A percentile compares a stretch with the other conserved stretches of the same genome.
Evolutionary conservation across 2,329 filamentous ascomycete species (phyloP).

Genomic region (Aspergillus sp.): DNA sequence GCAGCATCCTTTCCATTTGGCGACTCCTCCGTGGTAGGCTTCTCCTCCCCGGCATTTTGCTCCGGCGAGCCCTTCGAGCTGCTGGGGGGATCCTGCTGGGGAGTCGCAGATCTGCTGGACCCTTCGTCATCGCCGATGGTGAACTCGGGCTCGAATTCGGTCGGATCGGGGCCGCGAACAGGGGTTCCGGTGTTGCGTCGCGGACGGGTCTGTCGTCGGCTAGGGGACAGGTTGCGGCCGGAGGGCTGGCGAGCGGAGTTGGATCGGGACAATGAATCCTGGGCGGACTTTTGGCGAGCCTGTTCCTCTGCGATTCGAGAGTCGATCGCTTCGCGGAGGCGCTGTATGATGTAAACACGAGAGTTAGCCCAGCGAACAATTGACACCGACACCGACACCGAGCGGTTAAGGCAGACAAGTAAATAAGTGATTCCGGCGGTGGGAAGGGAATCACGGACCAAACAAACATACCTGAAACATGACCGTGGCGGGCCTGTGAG

Average conservation of each 20-base stretch:
- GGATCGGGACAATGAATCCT: constrained; percentile 46
- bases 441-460: not conserved
- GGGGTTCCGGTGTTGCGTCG: constrained; percentile 39
- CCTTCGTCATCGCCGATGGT: constrained; percentile 81
- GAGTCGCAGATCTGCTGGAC: constrained; percentile 61
- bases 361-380: constrained; percentile 1
- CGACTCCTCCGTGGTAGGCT: constrained; percentile 20
- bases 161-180: constrained; percentile 71
- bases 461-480: constrained; percentile 32
- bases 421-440: not conserved
- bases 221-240: constrained; percentile 28
- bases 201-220: constrained; percentile 30
- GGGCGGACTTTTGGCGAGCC: constrained; percentile 65
- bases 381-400: not conserved
- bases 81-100: constrained; percentile 48
- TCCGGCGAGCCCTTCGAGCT: constrained; percentile 22
- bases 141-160: constrained; percentile 84
- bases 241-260: constrained; percentile 41
- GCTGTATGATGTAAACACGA: constrained; percentile 47
- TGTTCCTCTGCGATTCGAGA: constrained; percentile 89
- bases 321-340: constrained; percentile 81
- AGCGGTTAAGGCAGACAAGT: not conserved
- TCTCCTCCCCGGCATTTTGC: constrained; percentile 23
- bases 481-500: constrained; percentile 24
- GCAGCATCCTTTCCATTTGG: constrained; percentile 20